Base-by-base conservation (phyloP, 1,284 basidiomycete genomes). In the Trichosporon sp. region DNA sequence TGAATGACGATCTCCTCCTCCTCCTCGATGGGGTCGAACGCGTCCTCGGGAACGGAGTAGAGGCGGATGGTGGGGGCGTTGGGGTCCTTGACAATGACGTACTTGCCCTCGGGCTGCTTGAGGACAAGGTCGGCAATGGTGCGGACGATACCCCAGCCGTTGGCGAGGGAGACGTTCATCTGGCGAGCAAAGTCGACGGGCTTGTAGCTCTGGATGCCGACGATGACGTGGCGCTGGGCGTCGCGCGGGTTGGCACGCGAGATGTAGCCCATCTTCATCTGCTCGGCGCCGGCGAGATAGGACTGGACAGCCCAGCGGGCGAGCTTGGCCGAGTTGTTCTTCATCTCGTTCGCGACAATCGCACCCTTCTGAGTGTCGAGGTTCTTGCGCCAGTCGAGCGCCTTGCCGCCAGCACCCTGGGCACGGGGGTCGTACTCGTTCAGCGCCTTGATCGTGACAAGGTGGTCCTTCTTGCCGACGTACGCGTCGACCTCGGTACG, bases 301-400 rank as follows among this genome's bases (percentile, higher is more conserved):
- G 92, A 93, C 87, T 98, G 96, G 38, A 98, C 92, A 0, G 97
- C 91, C 93, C 96, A 99, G 81, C 96, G 92, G 19, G 96, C 96
- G 67, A 99, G 89, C 86, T 99, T 99, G 87, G 91, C 96, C 80
- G 92, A 94, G 86, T 99, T 99, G 87, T 99, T 99, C 88, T 99
- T 99, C 97, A 99, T 98, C 87, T 99, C 97, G 56, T 94, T 97
- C 64, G 97, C 95, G 71, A 99, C 94, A 61, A 99, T 96, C 2
- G 97, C 97, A 79, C 97, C 97, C 72, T 96, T 91, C 85, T 98
- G 96, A 7, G 92, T 90, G 85, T 99, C 97, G 67, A 99, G 87
- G 85, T 97, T 97, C 66, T 92, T 89, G 66, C 96, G 90, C 97
- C 97, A 99, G 84, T 99, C 97, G 26, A 94, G 93, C 16, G 96